Percentiles rank a stretch among this genome's conserved stretches.
Conservation (phyloP, 2,329 filamentous ascomycete species). For the Hypoxylon sp. region DNA sequence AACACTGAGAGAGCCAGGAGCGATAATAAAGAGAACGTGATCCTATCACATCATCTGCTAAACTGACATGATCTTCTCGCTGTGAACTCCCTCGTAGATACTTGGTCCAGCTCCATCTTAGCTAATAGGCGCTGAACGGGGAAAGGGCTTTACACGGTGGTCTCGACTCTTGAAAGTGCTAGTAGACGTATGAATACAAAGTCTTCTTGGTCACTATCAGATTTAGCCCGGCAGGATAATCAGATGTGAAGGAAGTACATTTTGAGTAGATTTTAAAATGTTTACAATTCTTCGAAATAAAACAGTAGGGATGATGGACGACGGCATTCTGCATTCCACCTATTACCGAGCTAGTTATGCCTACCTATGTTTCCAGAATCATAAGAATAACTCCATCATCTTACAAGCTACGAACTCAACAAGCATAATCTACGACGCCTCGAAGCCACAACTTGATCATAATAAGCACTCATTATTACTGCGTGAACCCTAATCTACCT, state of each 20-base stretch:
- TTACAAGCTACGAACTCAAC: background rate
- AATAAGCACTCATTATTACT: constrained; percentile 27
- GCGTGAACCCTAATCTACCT: constrained; percentile 37
- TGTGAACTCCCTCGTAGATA: no score
- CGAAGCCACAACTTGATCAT: background rate
- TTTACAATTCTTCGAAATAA: no score
- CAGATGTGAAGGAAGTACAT: background rate
- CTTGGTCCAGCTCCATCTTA: background rate
- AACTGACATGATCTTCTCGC: no score
- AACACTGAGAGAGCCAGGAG: background rate
- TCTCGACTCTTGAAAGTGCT: no score
- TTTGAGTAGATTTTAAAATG: background rate
- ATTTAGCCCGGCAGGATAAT: background rate
- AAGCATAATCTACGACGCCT: background rate
- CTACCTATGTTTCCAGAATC: no score
- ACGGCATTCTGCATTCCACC: background rate
- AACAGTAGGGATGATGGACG: background rate
- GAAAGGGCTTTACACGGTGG: no score
- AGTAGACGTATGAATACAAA: background rate
- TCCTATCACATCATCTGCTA: background rate
- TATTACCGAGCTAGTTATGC: background rate
- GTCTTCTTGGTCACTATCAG: background rate
- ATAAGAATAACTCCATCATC: no score
- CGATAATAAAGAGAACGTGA: background rate
- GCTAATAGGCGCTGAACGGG: no score